Evolutionary conservation across 1,284 basidiomycete species (phyloP).

Genomic region (Baeospora myosura): DNA sequence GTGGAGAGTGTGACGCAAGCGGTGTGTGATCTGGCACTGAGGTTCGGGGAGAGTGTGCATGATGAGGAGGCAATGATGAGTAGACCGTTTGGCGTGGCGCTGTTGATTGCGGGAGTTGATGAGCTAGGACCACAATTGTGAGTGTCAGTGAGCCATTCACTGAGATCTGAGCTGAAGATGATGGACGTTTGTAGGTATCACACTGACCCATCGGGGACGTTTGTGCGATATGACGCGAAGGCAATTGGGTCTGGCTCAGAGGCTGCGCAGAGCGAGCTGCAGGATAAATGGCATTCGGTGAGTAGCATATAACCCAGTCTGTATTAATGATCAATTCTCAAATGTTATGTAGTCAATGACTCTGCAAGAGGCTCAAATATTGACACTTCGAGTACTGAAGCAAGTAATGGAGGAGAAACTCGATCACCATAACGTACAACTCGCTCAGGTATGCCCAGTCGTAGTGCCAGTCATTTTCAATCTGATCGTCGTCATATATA

Average conservation of each 20-base stretch:
- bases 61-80: constrained; percentile 99
- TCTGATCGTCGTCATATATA: constrained; percentile 21
- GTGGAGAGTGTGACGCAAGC: constrained; percentile 97
- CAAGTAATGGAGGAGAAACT: constrained; percentile 99
- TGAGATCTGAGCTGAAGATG: constrained; percentile 9
- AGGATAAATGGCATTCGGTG: constrained; percentile 97
- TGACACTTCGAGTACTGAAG: constrained; percentile 88
- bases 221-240: constrained; percentile 95
- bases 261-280: constrained; percentile 93
- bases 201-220: constrained; percentile 99
- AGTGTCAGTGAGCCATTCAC: constrained; percentile 18
- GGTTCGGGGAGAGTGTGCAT: constrained; percentile 98
- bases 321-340: not conserved
- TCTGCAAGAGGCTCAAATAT: constrained; percentile 78
- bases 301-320: constrained; percentile 12
- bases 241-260: constrained; percentile 98
- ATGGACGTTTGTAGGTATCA: constrained; percentile 61
- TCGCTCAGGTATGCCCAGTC: constrained; percentile 66
- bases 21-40: constrained; percentile 93
- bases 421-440: constrained; percentile 95
- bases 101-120: constrained; percentile 95
- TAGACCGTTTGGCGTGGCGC: constrained; percentile 95
- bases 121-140: constrained; percentile 94
- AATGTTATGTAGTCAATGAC: constrained; percentile 89
- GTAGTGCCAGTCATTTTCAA: not conserved